Conservation (phyloP, 2,329 filamentous ascomycete species). For the Fusarium nurragi region DNA sequence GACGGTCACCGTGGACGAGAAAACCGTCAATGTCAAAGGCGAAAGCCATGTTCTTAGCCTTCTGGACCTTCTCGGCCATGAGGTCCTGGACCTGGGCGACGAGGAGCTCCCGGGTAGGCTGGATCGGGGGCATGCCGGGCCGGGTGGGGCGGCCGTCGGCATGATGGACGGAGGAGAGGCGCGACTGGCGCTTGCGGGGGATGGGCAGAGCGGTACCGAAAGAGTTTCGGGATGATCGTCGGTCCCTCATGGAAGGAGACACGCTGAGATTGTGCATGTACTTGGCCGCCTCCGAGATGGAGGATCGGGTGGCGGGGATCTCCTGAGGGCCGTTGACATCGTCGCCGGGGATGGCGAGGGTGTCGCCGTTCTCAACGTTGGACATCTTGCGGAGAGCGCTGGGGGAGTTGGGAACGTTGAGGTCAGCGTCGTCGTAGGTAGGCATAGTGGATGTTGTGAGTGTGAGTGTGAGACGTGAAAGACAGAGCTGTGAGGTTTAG, state of each 20-base stretch:
- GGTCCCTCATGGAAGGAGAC: slow-evolving; percentile 72
- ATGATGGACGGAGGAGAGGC: slow-evolving; percentile 69
- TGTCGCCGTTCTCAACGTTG: slow-evolving; percentile 28
- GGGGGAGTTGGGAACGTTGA: slow-evolving; percentile 43
- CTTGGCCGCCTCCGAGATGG: slow-evolving; percentile 72
- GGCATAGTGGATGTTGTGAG: slow-evolving; percentile 59
- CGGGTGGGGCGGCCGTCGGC: slow-evolving; percentile 57
- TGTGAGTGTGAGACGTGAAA: neutral
- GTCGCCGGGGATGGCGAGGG: slow-evolving; percentile 50
- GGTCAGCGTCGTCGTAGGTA: slow-evolving; percentile 66
- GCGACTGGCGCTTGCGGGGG: slow-evolving; percentile 74
- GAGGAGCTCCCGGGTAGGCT: slow-evolving; percentile 72
- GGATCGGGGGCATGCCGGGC: slow-evolving; percentile 66
- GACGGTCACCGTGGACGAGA: slow-evolving; percentile 79
- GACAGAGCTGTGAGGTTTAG: slow-evolving; percentile 15
- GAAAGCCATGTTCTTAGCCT: slow-evolving; percentile 80
- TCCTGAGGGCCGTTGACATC: slow-evolving; percentile 67
- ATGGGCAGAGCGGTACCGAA: slow-evolving; percentile 79
- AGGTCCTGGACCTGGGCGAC: slow-evolving; percentile 76
- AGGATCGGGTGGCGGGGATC: slow-evolving; percentile 73
- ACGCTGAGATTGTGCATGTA: slow-evolving; percentile 80
- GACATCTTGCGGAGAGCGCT: slow-evolving; percentile 35
- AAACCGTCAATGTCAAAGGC: slow-evolving; percentile 93
- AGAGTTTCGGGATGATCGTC: slow-evolving; percentile 77
- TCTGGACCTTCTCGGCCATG: slow-evolving; percentile 69